These are phyloP conservation scores for Hirschioporus abietinus DNA, from an alignment of 768 basidiomycete species.

Conservation along the genomic window DNA sequence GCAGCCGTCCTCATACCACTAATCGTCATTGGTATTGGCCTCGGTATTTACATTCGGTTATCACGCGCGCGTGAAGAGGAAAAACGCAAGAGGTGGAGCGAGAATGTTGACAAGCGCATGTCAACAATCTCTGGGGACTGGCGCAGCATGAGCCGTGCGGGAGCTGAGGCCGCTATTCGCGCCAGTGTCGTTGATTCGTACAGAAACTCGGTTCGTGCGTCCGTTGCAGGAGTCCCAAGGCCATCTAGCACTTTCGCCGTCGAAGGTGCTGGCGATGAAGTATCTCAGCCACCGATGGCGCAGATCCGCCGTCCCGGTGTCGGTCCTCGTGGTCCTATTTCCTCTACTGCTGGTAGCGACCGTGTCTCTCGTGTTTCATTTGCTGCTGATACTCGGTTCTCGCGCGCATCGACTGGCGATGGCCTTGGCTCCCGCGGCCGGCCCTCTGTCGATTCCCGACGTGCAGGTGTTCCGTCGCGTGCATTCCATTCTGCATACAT, in stretches of 20 bases:
- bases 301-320: constrained; percentile 48
- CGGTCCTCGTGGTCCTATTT: constrained; percentile 35
- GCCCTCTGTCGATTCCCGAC: constrained; percentile 39
- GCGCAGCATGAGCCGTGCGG: constrained; percentile 65
- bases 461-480: constrained; percentile 33
- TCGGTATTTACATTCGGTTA: constrained; percentile 46
- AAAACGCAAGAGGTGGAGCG: constrained; percentile 55
- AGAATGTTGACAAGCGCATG: constrained; percentile 77
- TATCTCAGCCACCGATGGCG: constrained; percentile 26
- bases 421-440: constrained; percentile 19
- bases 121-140: constrained; percentile 74
- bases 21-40: constrained; percentile 41
- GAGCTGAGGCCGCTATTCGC: constrained; percentile 70
- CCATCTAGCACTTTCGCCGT: constrained; percentile 37
- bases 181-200: constrained; percentile 49
- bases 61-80: constrained; percentile 44
- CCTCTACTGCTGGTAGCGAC: constrained; percentile 30
- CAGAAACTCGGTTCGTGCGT: constrained; percentile 30
- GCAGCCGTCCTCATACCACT: constrained; percentile 60
- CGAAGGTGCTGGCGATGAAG: constrained; percentile 33
- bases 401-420: constrained; percentile 4
- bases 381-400: constrained; percentile 42
- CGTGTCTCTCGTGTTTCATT: constrained; percentile 64
- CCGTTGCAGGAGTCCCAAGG: constrained; percentile 54
- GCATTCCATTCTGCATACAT: constrained; percentile 34